phyloP scores from a whole-genome alignment of 441 rosid genomes.

The Jatropha podagrica region DNA sequence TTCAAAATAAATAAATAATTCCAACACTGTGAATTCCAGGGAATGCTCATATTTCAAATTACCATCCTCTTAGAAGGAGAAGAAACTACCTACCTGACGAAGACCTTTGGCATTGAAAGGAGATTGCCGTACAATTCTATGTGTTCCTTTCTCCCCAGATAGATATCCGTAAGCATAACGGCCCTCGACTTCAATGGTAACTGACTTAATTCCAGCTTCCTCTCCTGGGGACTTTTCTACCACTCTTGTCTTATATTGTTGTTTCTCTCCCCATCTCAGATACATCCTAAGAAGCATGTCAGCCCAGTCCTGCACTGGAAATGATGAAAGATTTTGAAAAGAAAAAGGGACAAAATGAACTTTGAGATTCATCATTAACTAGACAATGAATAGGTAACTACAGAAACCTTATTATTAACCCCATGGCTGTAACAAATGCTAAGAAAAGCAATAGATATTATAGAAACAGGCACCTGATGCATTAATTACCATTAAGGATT shows the following conservation, averaged over 20 bases:
- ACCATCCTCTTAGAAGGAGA: background rate
- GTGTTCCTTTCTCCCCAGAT: conserved; percentile 96
- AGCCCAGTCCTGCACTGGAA: conserved; percentile 98
- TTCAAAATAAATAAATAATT: background rate
- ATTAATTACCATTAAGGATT: too few species aligned
- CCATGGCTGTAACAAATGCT: background rate
- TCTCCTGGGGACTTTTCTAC: conserved; percentile 93
- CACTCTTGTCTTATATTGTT: conserved; percentile 71
- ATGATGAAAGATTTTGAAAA: conserved; percentile 38
- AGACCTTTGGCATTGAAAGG: conserved; percentile 99
- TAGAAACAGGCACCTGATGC: background rate
- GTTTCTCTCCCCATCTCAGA: conserved; percentile 97
- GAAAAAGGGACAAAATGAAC: conserved; percentile 17
- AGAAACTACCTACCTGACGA: conserved; percentile 62
- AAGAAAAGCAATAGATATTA: background rate
- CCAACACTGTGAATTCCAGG: background rate
- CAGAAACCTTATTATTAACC: too few species aligned
- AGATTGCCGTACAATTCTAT: conserved; percentile 88
- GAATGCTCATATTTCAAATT: background rate
- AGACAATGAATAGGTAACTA: background rate
- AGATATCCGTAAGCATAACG: conserved; percentile 91
- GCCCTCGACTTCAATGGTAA: conserved; percentile 79
- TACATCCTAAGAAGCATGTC: conserved; percentile 98
- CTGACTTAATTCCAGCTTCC: conserved; percentile 98
- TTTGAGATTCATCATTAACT: background rate